Evolutionary conservation across 2,329 filamentous ascomycete species (phyloP), one percentile per base, ranked within the genome.

Genomic region (Xylariaceae sp.): DNA sequence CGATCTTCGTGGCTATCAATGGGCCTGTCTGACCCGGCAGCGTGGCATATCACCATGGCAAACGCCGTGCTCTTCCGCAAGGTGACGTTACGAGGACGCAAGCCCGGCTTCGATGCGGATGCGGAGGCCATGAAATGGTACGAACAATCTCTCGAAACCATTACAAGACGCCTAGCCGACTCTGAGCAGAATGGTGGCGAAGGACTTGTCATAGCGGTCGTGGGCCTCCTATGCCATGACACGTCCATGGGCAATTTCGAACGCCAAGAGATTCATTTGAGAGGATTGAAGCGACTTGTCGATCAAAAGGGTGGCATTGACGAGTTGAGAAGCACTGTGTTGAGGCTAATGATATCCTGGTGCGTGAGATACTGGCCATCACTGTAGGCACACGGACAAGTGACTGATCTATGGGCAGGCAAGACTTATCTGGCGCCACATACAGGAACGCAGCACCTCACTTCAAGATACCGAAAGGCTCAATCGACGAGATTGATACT

Each of bases 301-400:
- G 47, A 55, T 9, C 48, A 45, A 9, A 54, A 42, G 34, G 56
- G 56, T 4, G 56, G 56, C 2, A 34, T 60, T 15, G 41, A 53
- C 13, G 32, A 49, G 8, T 44, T 59, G 19, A 48, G 29, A 8
- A 53, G 48, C 18, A 53, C 55, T 1, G 42, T 54, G 16, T 28
- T 60, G 11, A 46, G 50, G 12, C 28, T 57, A 4, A 55, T 58
- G 42, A 56, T 60, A 45, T 54, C 51, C 29, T 60, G 56, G 56
- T 58, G 36, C 37, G 43, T 42, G 15, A 9, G 16, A 26, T 19
- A 19, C 15, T 19, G 11, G 6, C 11, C 22, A 26, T 26, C n/a
- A 11, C 22, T 26, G 22, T 26, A 26, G 6, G 22, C 11, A 26
- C 3, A 24, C 18, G 13, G 29, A 9, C 19, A 26, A 18, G 22